Evolutionary conservation across 1,139 yeast species (phyloP).

Genomic region (Taiozyma sp.): DNA sequence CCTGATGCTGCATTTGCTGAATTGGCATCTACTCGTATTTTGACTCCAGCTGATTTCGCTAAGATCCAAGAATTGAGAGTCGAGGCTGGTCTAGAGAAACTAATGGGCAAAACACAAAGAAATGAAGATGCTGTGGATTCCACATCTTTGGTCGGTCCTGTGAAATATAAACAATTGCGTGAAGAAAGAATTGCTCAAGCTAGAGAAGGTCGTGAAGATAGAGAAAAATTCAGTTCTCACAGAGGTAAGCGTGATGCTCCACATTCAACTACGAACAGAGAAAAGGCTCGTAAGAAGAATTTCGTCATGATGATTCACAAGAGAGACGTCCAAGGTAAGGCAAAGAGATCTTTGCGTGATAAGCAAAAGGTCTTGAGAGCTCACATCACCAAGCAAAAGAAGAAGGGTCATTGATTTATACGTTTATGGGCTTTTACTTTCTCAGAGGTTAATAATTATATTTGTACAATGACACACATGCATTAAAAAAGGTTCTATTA

Average conservation of each 20-base stretch:
- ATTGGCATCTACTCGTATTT: slow-evolving; percentile 65
- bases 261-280: slow-evolving; percentile 91
- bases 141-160: slow-evolving; percentile 69
- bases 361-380: slow-evolving; percentile 82
- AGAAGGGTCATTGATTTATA: slow-evolving; percentile 51
- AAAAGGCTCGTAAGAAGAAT: slow-evolving; percentile 97
- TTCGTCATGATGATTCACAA: slow-evolving; percentile 98
- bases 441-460: background rate
- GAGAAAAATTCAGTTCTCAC: slow-evolving; percentile 85
- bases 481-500: background rate
- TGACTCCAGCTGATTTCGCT: slow-evolving; percentile 97
- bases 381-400: slow-evolving; percentile 85
- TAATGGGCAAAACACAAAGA: slow-evolving; percentile 35
- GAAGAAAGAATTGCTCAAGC: slow-evolving; percentile 89
- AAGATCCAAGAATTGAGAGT: slow-evolving; percentile 81
- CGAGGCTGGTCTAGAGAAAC: slow-evolving; percentile 78
- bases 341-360: slow-evolving; percentile 82
- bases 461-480: background rate
- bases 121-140: slow-evolving; percentile 89
- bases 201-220: slow-evolving; percentile 87
- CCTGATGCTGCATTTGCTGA: slow-evolving; percentile 49
- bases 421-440: background rate
- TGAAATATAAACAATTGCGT: slow-evolving; percentile 77
- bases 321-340: slow-evolving; percentile 90
- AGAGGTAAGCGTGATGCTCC: slow-evolving; percentile 75